A percentile compares a stretch with the other conserved stretches of the same genome.
Conservation (phyloP, 2,329 filamentous ascomycete species). For the Akanthomyces lecanii region DNA sequence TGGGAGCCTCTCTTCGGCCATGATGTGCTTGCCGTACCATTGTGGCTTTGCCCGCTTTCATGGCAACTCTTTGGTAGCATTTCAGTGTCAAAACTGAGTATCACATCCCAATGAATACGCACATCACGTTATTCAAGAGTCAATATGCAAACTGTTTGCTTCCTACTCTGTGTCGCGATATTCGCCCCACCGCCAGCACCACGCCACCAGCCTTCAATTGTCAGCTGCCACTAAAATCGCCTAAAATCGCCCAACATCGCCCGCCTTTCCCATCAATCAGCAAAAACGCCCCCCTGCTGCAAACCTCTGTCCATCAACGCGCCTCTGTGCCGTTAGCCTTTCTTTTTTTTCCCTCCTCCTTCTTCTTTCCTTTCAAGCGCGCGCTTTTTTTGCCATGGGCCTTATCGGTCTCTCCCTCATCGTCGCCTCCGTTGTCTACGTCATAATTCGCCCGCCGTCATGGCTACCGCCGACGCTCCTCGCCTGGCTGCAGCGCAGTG, state of each 20-base stretch:
- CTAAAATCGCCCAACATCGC: background rate
- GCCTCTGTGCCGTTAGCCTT: conserved; percentile 6
- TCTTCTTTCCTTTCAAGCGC: background rate
- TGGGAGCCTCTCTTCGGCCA: too few species aligned
- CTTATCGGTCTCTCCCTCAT: conserved; percentile 59
- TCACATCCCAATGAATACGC: too few species aligned
- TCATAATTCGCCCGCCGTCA: conserved; percentile 50
- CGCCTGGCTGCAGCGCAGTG: conserved; percentile 4
- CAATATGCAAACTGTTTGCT: too few species aligned
- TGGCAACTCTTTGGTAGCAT: too few species aligned
- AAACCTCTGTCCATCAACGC: background rate
- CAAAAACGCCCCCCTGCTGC: background rate
- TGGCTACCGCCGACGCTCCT: conserved; percentile 35
- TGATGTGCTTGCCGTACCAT: too few species aligned
- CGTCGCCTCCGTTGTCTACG: conserved; percentile 55
- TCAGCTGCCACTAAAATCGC: background rate
- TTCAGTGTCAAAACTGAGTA: too few species aligned
- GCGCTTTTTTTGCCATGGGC: conserved; percentile 39
- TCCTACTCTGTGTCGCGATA: background rate
- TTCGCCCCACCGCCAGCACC: background rate
- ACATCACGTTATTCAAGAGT: too few species aligned
- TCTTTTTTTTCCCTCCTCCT: background rate
- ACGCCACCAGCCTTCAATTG: background rate
- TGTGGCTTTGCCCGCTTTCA: too few species aligned
- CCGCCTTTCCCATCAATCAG: background rate